Base-by-base conservation (phyloP, 129 eudicot genomes). In the Glebionis coronaria region DNA sequence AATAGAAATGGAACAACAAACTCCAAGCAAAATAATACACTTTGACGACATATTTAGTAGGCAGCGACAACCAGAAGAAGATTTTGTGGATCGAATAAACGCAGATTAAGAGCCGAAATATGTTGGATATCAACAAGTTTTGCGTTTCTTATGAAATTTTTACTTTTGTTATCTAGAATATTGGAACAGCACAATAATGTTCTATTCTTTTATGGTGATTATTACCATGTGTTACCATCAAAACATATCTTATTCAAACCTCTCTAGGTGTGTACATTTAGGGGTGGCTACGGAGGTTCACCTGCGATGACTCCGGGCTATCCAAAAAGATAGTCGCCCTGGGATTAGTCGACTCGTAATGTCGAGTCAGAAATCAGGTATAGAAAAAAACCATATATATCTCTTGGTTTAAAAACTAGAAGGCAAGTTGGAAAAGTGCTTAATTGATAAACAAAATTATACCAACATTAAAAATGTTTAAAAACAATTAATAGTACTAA, bases 41-140 rank as follows among this genome's bases (percentile, higher is more conserved):
- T 54, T 64, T 63, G 56, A 75, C 50, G 55, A 59, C 73, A 21
- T 47, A 4, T 65, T 56, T 49, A 54, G 71, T 55, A 64, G 71
- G 51, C 54, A 28, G 55, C 16, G 21, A 45, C 19, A 2, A 49
- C 61, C 46, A 28, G 18, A 25, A 13, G 29, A 61, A 67, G 68
- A 67, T 67, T 75, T 75, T 61, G 75, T 68, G 61, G 61, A 76
- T 12, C 44, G 38, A 42, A 68, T 68, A 76, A 61, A 20, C 49
- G 8, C 50, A 67, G 67, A 65, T 56, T 67, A 53, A 9, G 53
- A 31, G 18, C 57, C 31, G 28, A 25, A 63, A 15, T 42, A 73
- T 62, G 69, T 61, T 8, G 54, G 35, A 42, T 35, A 13, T 7
- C 40, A 45, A 73, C 50, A 57, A 40, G 38, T 40, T 55, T 49